phyloP scores from a whole-genome alignment of 2,329 filamentous ascomycete species.

The Fusarium sp. region DNA sequence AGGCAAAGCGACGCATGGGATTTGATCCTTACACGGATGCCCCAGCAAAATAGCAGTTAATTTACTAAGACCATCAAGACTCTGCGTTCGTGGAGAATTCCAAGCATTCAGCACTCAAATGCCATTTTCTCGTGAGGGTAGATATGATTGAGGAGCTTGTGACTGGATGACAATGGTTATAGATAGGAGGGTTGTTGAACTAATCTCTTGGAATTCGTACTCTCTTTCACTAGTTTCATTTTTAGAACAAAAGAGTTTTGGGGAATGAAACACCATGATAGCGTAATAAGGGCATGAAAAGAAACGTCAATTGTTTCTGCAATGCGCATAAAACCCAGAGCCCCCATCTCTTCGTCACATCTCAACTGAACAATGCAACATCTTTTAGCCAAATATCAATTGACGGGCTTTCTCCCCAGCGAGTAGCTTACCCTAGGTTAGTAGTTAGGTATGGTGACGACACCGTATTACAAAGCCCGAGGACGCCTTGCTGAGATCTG shows the following conservation, averaged over 20 bases:
- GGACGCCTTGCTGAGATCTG: background rate
- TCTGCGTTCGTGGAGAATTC: background rate
- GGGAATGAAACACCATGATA: background rate
- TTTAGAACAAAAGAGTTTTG: too few species aligned
- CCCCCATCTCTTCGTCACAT: background rate
- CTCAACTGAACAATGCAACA: background rate
- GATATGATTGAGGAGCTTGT: background rate
- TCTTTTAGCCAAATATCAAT: background rate
- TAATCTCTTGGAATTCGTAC: background rate
- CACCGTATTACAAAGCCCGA: slow-evolving; percentile 4
- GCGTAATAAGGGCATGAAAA: background rate
- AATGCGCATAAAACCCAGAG: background rate
- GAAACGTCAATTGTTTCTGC: background rate
- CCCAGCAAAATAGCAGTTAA: slow-evolving; percentile 46
- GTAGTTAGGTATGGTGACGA: slow-evolving; percentile 29
- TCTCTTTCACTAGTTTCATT: too few species aligned
- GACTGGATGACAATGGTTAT: background rate
- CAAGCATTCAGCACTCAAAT: background rate
- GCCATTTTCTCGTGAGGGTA: background rate
- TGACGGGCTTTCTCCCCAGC: background rate
- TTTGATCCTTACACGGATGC: slow-evolving; percentile 69
- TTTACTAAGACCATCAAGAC: background rate
- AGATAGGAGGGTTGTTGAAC: background rate
- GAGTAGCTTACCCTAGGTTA: slow-evolving; percentile 17
- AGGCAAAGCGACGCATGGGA: slow-evolving; percentile 64